Percentiles rank a stretch among this genome's conserved stretches.
Evolutionary conservation across 2,329 filamentous ascomycete species (phyloP).

Genomic region (Aspergillus puulaauensis): DNA sequence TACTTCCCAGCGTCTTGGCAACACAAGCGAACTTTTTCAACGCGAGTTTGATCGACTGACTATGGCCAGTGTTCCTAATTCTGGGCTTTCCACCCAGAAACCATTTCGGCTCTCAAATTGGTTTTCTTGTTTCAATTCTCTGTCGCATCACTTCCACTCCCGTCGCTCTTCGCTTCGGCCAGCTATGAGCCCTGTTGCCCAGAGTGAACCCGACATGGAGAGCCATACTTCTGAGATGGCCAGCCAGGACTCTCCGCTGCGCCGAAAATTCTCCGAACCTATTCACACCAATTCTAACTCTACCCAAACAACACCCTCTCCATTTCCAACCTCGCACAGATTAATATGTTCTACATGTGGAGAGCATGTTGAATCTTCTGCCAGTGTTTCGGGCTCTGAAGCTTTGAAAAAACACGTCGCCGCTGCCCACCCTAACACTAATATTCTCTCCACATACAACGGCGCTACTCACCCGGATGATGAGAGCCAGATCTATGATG

Average conservation of each 20-base stretch:
- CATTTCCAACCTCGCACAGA: conserved; percentile 25
- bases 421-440: conserved; percentile 33
- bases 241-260: conserved; percentile 37
- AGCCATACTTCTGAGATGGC: conserved; percentile 38
- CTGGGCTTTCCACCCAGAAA: conserved; percentile 4
- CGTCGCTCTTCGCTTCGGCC: conserved; percentile 3
- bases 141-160: conserved; percentile 4
- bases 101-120: neutral
- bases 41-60: conserved; percentile 25
- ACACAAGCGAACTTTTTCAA: conserved; percentile 34
- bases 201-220: conserved; percentile 35
- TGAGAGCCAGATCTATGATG: conserved; percentile 17
- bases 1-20: conserved; percentile 30
- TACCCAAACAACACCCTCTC: conserved; percentile 35
- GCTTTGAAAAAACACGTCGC: conserved; percentile 35
- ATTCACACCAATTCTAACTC: conserved; percentile 34
- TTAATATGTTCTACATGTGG: conserved; percentile 40
- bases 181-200: conserved; percentile 34
- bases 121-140: conserved; percentile 1
- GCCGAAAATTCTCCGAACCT: conserved; percentile 42
- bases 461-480: conserved; percentile 23
- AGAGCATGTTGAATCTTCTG: conserved; percentile 30
- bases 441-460: conserved; percentile 26
- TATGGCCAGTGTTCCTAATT: conserved; percentile 24
- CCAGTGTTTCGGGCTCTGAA: conserved; percentile 23